Percentiles rank a stretch among this genome's conserved stretches.
phyloP scores from a whole-genome alignment of 345 rosid species.

The Hypericum androsaemum region DNA sequence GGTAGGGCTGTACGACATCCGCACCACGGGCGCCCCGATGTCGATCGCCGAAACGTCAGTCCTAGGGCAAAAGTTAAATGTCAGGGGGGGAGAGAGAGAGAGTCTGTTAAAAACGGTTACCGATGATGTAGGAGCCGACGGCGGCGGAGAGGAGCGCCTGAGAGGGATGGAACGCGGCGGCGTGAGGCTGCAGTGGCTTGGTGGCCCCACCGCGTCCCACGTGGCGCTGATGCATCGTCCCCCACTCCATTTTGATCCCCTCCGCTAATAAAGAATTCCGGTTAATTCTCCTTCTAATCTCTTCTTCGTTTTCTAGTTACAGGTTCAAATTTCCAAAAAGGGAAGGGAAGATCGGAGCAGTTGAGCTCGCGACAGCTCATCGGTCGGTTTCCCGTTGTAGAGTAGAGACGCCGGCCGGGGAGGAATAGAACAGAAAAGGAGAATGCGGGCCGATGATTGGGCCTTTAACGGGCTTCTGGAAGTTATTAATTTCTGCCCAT shows the following conservation, averaged over 20 bases:
- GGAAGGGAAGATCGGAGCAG: too few relatives aligned
- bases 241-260: slow-evolving; percentile 74
- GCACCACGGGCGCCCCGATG: slow-evolving; percentile 73
- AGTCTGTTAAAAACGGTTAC: slow-evolving; percentile 25
- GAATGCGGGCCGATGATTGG: too few relatives aligned
- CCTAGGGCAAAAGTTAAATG: slow-evolving; percentile 20
- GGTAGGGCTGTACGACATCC: slow-evolving; percentile 78
- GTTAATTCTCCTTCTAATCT: too few relatives aligned
- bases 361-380: too few relatives aligned
- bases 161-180: slow-evolving; percentile 73
- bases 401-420: too few relatives aligned
- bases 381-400: too few relatives aligned
- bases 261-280: not conserved
- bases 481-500: too few relatives aligned
- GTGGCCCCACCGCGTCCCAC: slow-evolving; percentile 51
- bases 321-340: too few relatives aligned
- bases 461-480: too few relatives aligned
- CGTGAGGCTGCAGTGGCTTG: slow-evolving; percentile 81
- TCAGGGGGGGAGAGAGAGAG: not conserved
- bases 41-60: slow-evolving; percentile 59
- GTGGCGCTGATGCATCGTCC: slow-evolving; percentile 86
- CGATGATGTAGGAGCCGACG: slow-evolving; percentile 60
- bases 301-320: too few relatives aligned
- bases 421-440: too few relatives aligned
- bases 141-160: slow-evolving; percentile 77